Conservation (phyloP, 2,329 filamentous ascomycete species). For the Epichloe glyceriae region DNA sequence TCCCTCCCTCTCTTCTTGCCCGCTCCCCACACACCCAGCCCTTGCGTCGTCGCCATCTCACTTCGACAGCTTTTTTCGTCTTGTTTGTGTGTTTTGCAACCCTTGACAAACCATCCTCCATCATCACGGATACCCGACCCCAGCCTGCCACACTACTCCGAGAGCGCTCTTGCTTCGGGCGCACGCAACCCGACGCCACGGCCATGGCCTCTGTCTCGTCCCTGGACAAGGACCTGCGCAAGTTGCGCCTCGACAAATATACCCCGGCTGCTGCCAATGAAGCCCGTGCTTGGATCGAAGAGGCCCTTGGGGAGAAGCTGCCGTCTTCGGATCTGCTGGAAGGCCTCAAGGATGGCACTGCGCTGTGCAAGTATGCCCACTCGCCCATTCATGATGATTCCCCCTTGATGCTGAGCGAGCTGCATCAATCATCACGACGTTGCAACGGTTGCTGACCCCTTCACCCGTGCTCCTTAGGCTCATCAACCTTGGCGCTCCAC, state of each 20-base stretch:
- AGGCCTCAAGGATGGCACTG: slow-evolving; percentile 77
- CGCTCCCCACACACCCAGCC: too few species aligned
- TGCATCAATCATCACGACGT: too few species aligned
- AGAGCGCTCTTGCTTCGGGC: too few species aligned
- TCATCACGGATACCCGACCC: too few species aligned
- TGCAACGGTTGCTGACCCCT: not conserved
- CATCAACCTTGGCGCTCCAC: slow-evolving; percentile 64
- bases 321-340: slow-evolving; percentile 68
- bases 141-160: too few species aligned
- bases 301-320: slow-evolving; percentile 60
- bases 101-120: too few species aligned
- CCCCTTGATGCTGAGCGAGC: not conserved
- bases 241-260: slow-evolving; percentile 82
- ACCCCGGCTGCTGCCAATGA: slow-evolving; percentile 84
- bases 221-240: slow-evolving; percentile 90
- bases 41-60: too few species aligned
- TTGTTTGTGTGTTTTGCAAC: too few species aligned
- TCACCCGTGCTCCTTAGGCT: slow-evolving; percentile 41
- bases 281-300: slow-evolving; percentile 74
- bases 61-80: too few species aligned
- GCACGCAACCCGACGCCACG: not conserved
- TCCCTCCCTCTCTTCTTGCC: too few species aligned
- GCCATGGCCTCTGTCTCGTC: slow-evolving; percentile 86
- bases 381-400: not conserved
- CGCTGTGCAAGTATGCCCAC: slow-evolving; percentile 68